Evolutionary conservation across 148 eudicot species (phyloP), one percentile per base, ranked within the genome.

Genomic region (Diospyros kaki): DNA sequence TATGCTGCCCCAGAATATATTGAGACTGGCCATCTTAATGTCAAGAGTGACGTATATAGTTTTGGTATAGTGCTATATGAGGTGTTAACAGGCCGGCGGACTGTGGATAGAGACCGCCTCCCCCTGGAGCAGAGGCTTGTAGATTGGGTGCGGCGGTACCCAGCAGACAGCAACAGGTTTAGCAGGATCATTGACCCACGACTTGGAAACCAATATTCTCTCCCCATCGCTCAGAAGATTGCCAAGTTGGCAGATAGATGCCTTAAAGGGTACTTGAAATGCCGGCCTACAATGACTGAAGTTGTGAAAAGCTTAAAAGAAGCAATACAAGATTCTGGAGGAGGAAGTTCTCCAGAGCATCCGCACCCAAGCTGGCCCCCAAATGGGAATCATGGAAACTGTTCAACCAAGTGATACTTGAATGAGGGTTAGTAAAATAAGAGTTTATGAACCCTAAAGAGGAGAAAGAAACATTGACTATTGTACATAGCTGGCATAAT

Each of bases 31-130:
- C 93, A 87, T 80, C 84, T 91, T 11, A 83, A 77, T 48, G 64
- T 53, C 67, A 91, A 86, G 86, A 87, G 93, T 52, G 96, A 91
- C 70, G 73, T 84, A 17, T 91, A 84, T 78, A 89, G 86, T 63
- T 91, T 75, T n/a, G 96, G 96, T 68, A 93, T 91, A 12, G 96
- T 91, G 45, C 79, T 91, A 9, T 91, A 87, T 43, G 93, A 91
- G 82, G 83, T 91, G 72, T 71, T 91, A n/a, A 80, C 96, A 10
- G 93, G 96, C 48, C 75, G 91, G 68, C 84, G 90, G 28, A 62
- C 86, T 54, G 50, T 89, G 41, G 93, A 91, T 62, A 80, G 89
- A 79, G 78, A 64, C 70, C 88, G 83, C 1, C 91, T 89, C 9
- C n/a, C 81, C 1, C 0, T 55, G 8, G 89, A 89, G 82, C 88